Evolutionary conservation across 2,329 filamentous ascomycete species (phyloP), one percentile per base, ranked within the genome.

Genomic region (Cryphonectria parasitica): DNA sequence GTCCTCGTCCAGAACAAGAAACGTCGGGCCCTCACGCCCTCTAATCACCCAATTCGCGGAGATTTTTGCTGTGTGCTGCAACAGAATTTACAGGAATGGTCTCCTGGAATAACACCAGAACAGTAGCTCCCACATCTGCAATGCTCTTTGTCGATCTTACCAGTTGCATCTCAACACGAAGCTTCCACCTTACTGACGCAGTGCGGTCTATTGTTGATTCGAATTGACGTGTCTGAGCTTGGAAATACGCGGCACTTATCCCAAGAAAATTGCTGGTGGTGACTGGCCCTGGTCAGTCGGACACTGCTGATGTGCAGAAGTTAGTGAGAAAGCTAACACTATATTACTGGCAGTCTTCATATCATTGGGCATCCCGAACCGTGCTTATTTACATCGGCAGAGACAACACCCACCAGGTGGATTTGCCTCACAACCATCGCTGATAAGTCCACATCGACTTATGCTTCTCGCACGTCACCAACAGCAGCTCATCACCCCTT

Each of bases 401-500:
- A 62, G 39, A 64, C 17, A 19, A 45, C 45, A 19, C 8, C 34
- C 28, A 54, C 45, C 22, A 34, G 10, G 25, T 13, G 28, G 8
- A 45, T 43, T 28, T 22, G 13, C 34, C 64, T 19, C 34, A 41
- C 39, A 5, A 31, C 54, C 54, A 25, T 41, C 25, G 52, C 64
- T 43, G n/a, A 31, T n/a, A 36, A 58, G n/a, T 54, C 31, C 2
- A 66, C 34, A 31, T 15, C 25, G 41, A 60, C 52, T 39, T 28
- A 63, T 63, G 54, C 61, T 68, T 31, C 56, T 43, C 39, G 41
- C 41, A 45, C 62, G 45, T 36, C 34, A 69, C 22, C 60, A 72
- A n/a, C 54, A 52, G 60, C 66, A 52, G 36, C 43, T 36, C 69
- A 70, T 64, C 62, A 66, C 54, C 68, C 70, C 70, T 72, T 72